Evolutionary conservation across 805 yeast genomes (phyloP).

Genomic region (Zygoascus bituminiphila): DNA sequence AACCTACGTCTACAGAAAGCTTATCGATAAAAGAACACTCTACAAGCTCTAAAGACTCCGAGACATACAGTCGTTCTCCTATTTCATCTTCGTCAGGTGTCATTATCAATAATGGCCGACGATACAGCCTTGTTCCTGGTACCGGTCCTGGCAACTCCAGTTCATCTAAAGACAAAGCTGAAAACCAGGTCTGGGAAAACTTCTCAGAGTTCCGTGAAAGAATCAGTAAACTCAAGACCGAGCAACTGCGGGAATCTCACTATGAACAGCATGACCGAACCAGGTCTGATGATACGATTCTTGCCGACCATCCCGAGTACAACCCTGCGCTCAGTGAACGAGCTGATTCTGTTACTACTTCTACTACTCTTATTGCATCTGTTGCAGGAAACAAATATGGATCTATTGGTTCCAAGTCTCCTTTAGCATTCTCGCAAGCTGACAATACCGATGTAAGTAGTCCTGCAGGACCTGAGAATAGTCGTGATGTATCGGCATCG

Average conservation of each 20-base stretch:
- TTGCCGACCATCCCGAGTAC: background rate
- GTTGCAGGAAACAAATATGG: background rate
- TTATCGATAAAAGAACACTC: no score
- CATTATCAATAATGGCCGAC: background rate
- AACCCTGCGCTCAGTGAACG: background rate
- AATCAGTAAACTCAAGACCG: background rate
- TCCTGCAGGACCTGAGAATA: background rate
- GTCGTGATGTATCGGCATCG: background rate
- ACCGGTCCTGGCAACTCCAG: background rate
- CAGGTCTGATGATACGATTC: background rate
- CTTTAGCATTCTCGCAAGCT: background rate
- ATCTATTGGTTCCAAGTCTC: background rate
- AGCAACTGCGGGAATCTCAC: background rate
- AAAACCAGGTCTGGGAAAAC: background rate
- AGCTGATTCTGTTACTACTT: background rate
- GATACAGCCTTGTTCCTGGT: background rate
- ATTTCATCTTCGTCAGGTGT: background rate
- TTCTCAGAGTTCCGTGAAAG: background rate
- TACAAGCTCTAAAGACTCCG: background rate
- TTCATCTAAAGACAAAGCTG: background rate
- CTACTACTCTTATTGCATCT: background rate
- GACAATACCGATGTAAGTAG: background rate
- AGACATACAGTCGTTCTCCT: background rate
- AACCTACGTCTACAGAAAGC: no score
- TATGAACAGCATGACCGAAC: background rate